Percentiles rank a stretch among this genome's conserved stretches.
phyloP scores from a whole-genome alignment of 352 stramenopile genomes.

The Phytophthora tubulina region DNA sequence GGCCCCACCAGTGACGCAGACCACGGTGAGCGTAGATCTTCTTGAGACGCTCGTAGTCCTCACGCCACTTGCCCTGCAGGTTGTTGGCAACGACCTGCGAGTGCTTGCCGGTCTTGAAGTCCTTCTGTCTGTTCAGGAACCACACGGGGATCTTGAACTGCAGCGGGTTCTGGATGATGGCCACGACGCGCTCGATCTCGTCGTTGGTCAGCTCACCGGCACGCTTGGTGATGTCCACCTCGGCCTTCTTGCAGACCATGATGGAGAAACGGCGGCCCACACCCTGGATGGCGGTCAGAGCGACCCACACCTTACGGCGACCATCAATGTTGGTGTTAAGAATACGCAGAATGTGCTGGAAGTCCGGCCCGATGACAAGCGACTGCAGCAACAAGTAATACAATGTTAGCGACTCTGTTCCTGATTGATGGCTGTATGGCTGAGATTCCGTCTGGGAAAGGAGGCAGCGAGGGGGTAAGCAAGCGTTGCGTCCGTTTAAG shows the following conservation, averaged over 20 bases:
- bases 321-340: conserved; percentile 99
- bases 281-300: conserved; percentile 88
- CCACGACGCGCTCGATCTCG: conserved; percentile 99
- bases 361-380: conserved; percentile 96
- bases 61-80: conserved; percentile 98
- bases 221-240: conserved; percentile 99
- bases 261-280: conserved; percentile 88
- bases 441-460: neutral
- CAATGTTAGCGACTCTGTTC: conserved; percentile 18
- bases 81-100: conserved; percentile 98
- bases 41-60: conserved; percentile 99
- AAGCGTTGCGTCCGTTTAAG: conserved; percentile 1
- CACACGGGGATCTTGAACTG: conserved; percentile 99
- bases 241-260: conserved; percentile 99
- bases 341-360: conserved; percentile 99
- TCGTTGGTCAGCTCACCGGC: conserved; percentile 99
- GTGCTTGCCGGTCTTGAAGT: conserved; percentile 99
- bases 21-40: conserved; percentile 99
- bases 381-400: conserved; percentile 53
- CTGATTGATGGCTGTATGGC: neutral
- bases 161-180: conserved; percentile 99
- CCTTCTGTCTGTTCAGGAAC: conserved; percentile 99
- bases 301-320: conserved; percentile 94
- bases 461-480: neutral
- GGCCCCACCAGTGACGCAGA: conserved; percentile 99